Evolutionary conservation across 352 stramenopile genomes (phyloP).

Genomic region (Peronosclerospora sorghi): DNA sequence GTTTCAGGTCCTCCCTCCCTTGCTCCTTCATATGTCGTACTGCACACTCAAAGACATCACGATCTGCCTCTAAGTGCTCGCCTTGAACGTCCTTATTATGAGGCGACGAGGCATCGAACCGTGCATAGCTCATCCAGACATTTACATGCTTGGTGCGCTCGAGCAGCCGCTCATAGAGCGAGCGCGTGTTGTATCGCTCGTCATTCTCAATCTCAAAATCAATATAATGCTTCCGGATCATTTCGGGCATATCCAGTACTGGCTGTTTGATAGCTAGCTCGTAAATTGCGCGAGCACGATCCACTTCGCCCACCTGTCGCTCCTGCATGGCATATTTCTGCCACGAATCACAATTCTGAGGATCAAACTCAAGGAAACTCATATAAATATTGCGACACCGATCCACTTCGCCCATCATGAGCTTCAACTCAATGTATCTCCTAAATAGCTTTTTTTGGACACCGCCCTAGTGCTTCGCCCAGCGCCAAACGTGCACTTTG

Average conservation of each 20-base stretch:
- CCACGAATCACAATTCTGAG: constrained; percentile 91
- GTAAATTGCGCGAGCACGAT: constrained; percentile 91
- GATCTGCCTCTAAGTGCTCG: constrained; percentile 51
- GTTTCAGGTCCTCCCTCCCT: constrained; percentile 69
- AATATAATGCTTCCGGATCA: constrained; percentile 99
- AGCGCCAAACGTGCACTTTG: no score
- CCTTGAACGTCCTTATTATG: constrained; percentile 16
- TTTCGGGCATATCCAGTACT: constrained; percentile 96
- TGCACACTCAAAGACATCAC: constrained; percentile 86
- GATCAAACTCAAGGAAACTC: constrained; percentile 74
- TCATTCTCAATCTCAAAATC: constrained; percentile 95
- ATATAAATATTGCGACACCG: constrained; percentile 87
- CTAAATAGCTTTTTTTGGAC: constrained; percentile 89
- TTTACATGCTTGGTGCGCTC: constrained; percentile 97
- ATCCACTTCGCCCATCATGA: constrained; percentile 97
- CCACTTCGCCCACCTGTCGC: constrained; percentile 89
- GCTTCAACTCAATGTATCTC: constrained; percentile 92
- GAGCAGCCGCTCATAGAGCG: constrained; percentile 93
- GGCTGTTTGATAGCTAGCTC: constrained; percentile 93
- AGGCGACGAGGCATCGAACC: constrained; percentile 60
- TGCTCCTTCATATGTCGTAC: constrained; percentile 88
- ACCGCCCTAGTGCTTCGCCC: no score
- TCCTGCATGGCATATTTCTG: constrained; percentile 94
- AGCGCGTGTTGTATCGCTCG: constrained; percentile 76
- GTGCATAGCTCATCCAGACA: constrained; percentile 88